phyloP scores from a whole-genome alignment of 495 filamentous ascomycete species.

The Acidomyces sp. region DNA sequence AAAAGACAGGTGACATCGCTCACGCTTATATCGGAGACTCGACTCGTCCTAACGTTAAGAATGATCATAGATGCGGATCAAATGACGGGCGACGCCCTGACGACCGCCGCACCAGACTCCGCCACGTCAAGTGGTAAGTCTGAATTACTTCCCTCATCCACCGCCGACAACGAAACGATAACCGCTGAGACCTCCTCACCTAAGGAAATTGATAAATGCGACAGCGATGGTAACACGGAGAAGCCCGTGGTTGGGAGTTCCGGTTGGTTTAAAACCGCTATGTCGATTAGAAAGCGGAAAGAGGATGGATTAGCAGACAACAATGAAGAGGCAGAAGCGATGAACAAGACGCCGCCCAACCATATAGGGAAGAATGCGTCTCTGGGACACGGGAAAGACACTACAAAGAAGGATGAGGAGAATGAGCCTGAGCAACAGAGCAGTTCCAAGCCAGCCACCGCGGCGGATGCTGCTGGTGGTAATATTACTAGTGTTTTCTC shows the following conservation, averaged over 20 bases:
- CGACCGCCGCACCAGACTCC: slow-evolving; percentile 2
- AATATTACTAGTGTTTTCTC: background rate
- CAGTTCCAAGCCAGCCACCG: background rate
- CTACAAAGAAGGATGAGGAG: background rate
- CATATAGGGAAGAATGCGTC: slow-evolving; percentile 6
- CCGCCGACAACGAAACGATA: background rate
- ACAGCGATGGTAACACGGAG: background rate
- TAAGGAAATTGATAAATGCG: slow-evolving; percentile 1
- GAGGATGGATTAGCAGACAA: background rate
- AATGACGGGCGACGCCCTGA: background rate
- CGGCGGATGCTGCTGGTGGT: background rate
- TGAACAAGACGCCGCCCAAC: slow-evolving; percentile 4
- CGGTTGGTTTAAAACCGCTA: slow-evolving; percentile 5
- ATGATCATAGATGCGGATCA: background rate
- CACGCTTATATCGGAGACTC: too few relatives aligned
- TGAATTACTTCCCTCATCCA: slow-evolving; percentile 1
- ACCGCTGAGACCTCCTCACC: background rate
- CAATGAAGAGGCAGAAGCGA: background rate
- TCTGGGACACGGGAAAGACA: background rate
- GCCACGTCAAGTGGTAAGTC: slow-evolving; percentile 14
- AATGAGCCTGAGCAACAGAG: too few relatives aligned
- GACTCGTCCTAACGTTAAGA: too few relatives aligned
- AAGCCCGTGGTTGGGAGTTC: slow-evolving; percentile 9
- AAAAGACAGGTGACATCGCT: slow-evolving; percentile 10
- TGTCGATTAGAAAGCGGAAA: slow-evolving; percentile 5